Evolutionary conservation across 1,284 basidiomycete genomes (phyloP), one percentile per base, ranked within the genome.

Genomic region (Trametes hirsuta): DNA sequence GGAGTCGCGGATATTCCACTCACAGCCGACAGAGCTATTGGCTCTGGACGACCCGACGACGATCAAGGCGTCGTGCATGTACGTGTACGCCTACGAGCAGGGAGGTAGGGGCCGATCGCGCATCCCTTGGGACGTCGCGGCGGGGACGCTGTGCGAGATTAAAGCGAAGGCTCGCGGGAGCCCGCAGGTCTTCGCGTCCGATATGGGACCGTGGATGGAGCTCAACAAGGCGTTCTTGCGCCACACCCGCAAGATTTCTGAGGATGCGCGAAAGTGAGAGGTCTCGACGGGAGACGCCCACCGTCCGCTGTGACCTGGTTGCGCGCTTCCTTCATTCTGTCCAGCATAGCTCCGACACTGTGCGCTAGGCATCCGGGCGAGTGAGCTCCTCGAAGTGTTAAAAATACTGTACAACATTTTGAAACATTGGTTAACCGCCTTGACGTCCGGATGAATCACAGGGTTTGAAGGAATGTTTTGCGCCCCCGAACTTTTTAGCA

Each of bases 121-220:
- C 14, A 84, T 84, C 59, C 81, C 84, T 3, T 86, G 78, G 74
- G 76, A 85, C 66, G 76, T 85, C 39, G 80, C 81, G 0, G 78
- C 82, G 72, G 73, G 82, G 12, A 76, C 79, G 52, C 71, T 86
- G 9, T 76, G 83, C 56, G 67, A 69, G 36, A 83, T 85, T 68
- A 84, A 84, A 67, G 79, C 80, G 6, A 54, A 66, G 39, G 67
- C 69, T 1, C 36, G 65, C 9, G 69, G 69, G 36, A 62, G 6
- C 44, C 50, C 52, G 49, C 59, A 46, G 61, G 63, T 37, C 54
- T 61, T 60, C 60, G 62, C 62, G 14, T 37, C 30, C 14, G 54
- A 53, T 14, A 59, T 64, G 44, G 59, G 61, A 44, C 50, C 30
- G 18, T 53, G 56, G 52, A 64, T 68, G 62, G 36, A 46, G 15